A percentile compares a stretch with the other conserved stretches of the same genome.
Conservation (phyloP, 495 filamentous ascomycete genomes). For the Hyaloscypha bicolor region DNA sequence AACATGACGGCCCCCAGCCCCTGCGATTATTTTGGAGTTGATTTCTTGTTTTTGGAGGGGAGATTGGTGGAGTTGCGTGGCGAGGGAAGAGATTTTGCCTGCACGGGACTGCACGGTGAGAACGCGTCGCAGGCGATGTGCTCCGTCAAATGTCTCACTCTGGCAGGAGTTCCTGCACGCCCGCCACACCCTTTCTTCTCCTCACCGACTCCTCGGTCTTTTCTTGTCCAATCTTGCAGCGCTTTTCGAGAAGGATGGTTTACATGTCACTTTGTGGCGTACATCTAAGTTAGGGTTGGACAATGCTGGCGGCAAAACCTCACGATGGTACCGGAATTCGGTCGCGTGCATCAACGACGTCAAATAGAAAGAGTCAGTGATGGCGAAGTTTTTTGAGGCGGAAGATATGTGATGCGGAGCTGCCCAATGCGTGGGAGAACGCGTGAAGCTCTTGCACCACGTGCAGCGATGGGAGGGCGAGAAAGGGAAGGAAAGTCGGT, state of each 20-base stretch:
- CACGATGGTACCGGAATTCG: not conserved
- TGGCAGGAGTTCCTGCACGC: constrained; percentile 7
- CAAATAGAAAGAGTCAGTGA: constrained; percentile 4
- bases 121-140: not conserved
- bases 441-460: constrained; percentile 1
- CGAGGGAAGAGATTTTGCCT: not conserved
- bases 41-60: not conserved
- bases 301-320: constrained; percentile 7
- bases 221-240: not conserved
- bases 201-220: not conserved
- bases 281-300: not conserved
- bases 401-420: not conserved
- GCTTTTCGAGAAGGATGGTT: not conserved
- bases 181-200: not conserved
- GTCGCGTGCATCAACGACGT: constrained; percentile 4
- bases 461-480: not conserved
- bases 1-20: not conserved
- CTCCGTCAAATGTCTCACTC: not conserved
- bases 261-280: not conserved
- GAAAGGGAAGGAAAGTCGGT: not conserved
- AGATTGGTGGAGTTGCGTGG: not conserved
- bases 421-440: constrained; percentile 18
- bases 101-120: not conserved
- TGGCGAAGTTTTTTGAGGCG: not conserved
- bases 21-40: not conserved